Conservation (phyloP, 1,284 basidiomycete genomes). For the Pseudozyma tsukubaensis region DNA sequence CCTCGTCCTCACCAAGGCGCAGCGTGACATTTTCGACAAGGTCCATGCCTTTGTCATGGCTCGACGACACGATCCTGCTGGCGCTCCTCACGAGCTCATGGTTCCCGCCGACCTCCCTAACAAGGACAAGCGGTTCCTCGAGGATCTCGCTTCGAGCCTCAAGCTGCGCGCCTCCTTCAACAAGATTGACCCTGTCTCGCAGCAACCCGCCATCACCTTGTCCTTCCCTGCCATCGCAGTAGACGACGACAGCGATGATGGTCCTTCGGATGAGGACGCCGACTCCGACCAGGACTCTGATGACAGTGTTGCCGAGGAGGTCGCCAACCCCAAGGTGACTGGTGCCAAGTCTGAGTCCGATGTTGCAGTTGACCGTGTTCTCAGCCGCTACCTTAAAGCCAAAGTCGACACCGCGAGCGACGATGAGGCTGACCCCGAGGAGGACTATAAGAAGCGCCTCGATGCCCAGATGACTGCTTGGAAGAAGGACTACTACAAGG, state of each 20-base stretch:
- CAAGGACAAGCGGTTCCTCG: conserved; percentile 57
- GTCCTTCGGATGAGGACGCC: conserved; percentile 31
- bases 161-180: conserved; percentile 60
- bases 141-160: conserved; percentile 52
- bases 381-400: conserved; percentile 88
- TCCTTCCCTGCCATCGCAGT: conserved; percentile 42
- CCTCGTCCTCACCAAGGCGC: conserved; percentile 40
- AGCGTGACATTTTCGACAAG: conserved; percentile 51
- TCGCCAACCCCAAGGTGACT: conserved; percentile 11
- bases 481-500: conserved; percentile 88
- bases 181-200: conserved; percentile 60
- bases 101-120: conserved; percentile 46
- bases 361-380: conserved; percentile 81
- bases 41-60: conserved; percentile 84
- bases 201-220: conserved; percentile 57
- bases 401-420: conserved; percentile 69
- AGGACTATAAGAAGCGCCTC: conserved; percentile 77
- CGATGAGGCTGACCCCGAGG: conserved; percentile 42
- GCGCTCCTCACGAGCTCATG: conserved; percentile 51
- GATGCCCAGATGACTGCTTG: conserved; percentile 89
- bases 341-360: conserved; percentile 54
- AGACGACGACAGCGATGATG: conserved; percentile 35
- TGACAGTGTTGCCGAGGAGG: conserved; percentile 71
- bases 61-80: conserved; percentile 77
- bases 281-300: conserved; percentile 56